Conservation (phyloP, 768 basidiomycete species). For the Mycena amicta region DNA sequence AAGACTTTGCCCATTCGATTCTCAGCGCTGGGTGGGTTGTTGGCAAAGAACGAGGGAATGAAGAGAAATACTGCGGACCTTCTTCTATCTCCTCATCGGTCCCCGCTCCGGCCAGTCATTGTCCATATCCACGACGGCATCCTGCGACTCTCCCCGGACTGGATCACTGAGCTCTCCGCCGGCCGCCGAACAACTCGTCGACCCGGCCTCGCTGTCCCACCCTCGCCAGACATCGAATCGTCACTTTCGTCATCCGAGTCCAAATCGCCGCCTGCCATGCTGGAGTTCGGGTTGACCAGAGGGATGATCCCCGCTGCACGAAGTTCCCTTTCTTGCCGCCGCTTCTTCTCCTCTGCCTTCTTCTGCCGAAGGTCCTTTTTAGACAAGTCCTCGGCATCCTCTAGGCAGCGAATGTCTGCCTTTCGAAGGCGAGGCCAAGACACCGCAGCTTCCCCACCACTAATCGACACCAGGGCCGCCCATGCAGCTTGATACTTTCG, state of each 20-base stretch:
- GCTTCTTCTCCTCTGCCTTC: not conserved
- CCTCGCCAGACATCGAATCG: too few relatives aligned
- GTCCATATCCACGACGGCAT: not conserved
- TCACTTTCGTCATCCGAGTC: too few relatives aligned
- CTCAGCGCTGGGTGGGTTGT: not conserved
- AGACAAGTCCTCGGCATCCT: not conserved
- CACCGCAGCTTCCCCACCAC: not conserved
- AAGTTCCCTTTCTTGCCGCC: not conserved
- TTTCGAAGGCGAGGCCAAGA: not conserved
- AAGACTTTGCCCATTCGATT: conserved; percentile 6
- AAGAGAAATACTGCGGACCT: not conserved
- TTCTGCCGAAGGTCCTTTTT: not conserved
- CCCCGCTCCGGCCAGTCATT: not conserved
- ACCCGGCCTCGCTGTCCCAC: too few relatives aligned
- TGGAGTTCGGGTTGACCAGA: not conserved
- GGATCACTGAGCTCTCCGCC: too few relatives aligned
- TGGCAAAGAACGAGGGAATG: not conserved
- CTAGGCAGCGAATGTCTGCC: not conserved
- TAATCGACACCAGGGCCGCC: conserved; percentile 1
- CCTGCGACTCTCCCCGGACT: not conserved
- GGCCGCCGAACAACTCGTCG: too few relatives aligned
- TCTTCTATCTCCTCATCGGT: not conserved
- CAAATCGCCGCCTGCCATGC: too few relatives aligned
- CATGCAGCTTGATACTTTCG: conserved; percentile 10
- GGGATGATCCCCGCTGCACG: not conserved